Evolutionary conservation across 164 flowering plant genomes (phyloP), one percentile per base, ranked within the genome.

Genomic region (Houttuynia cordata): DNA sequence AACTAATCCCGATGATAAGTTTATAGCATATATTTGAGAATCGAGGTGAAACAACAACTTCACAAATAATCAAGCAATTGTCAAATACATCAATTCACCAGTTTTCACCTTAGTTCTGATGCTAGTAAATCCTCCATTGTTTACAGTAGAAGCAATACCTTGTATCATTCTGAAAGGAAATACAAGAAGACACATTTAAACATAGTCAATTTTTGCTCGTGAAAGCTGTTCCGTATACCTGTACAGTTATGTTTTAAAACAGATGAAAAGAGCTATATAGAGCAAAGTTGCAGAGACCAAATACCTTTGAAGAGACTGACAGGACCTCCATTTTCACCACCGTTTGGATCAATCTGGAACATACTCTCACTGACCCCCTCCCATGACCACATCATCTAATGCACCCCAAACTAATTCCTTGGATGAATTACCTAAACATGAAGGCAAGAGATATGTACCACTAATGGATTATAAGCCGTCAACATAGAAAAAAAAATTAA

Each of bases 311-410:
- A 92, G 45, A 87, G 41, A 45, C 97, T 96, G 37, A 83, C 76
- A 8, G 98, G 86, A 64, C 82, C 80, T 68, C 94, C 96, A 77
- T 72, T 70, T 75, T 93, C 97, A 66, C 85, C 80, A 24, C 90
- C 97, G 24, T 65, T 80, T 18, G 73, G 83, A 69, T 87, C 92
- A 45, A 87, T 76, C 47, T 59, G 83, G 75, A 84, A 93, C 62
- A 79, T 68, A 70, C 98, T 86, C 77, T 86, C 87, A 81, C 98
- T 93, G 60, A 89, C 97, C 97, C 61, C 98, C 97, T 52, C 98
- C 97, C 98, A 93, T 93, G 18, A 93, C 98, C 75, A 90, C 96
- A 78, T 93, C n/a, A n/a, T n/a, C n/a, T n/a, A 93, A 74, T 52
- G 96, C 83, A 69, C 98, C 97, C 97, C 97, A 93, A 69, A 82